Evolutionary conservation across 306 rosid species (phyloP), one percentile per base, ranked within the genome.

Genomic region (Glycine latifolia): DNA sequence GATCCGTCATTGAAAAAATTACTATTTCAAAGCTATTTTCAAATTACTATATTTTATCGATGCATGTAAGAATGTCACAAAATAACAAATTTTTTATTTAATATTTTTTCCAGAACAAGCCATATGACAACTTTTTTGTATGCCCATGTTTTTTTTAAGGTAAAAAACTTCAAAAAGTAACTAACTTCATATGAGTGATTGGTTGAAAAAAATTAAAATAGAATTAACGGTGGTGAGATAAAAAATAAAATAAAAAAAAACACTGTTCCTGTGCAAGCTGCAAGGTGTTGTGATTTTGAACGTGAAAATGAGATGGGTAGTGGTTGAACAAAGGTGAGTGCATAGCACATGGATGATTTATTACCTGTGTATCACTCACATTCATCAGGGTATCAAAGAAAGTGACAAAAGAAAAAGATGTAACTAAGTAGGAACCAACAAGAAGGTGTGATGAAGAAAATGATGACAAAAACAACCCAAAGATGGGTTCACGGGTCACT

Each of bases 401-500:
- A 79, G 61, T 44, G 12, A 80, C 80, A 37, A 73, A 65, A 17
- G 39, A 87, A 84, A 78, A 68, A 16, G 69, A 73, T 71, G 78
- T 54, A 54, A 48, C 67, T 52, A 85, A 16, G 52, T 47, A 46
- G 78, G 65, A 82, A 73, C 85, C 50, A 67, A 86, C 62, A 75
- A 15, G 39, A 79, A 80, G 69, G 52, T 55, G 76, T 47, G 84
- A 33, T 77, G 83, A 26, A 26, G 31, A 73, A 86, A 86, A 93
- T 79, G 56, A 88, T 77, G 94, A 86, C 97, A 88, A 90, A 93
- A 89, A 17, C n/a, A 55, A 55, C 78, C 65, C 68, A 71, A 82
- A 65, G n/a, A 46, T 70, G 39, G 80, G 87, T 89, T 93, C 97
- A 93, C 97, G 96, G 94, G 97, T 83, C 81, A 75, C 86, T 79